Conservation (phyloP, 345 rosid genomes). For the Linum lewisii region DNA sequence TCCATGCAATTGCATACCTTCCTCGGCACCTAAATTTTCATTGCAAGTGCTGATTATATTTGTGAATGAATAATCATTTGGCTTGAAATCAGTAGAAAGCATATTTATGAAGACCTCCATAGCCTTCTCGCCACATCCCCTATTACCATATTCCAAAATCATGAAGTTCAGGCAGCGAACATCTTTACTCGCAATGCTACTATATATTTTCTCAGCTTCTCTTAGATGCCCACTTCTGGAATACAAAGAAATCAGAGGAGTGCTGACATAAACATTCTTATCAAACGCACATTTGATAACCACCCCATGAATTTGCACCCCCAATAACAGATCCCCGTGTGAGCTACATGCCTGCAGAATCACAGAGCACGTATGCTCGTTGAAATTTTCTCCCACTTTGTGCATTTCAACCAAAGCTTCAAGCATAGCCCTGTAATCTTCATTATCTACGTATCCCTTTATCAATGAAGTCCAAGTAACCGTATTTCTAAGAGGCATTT, state of each 20-base stretch:
- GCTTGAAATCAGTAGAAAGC: constrained; percentile 17
- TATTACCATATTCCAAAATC: constrained; percentile 29
- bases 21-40: constrained; percentile 18
- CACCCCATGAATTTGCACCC: constrained; percentile 26
- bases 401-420: constrained; percentile 11
- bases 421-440: constrained; percentile 14
- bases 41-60: constrained; percentile 21
- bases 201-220: constrained; percentile 20
- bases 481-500: constrained; percentile 23
- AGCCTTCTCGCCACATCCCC: constrained; percentile 17
- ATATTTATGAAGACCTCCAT: constrained; percentile 13
- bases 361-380: constrained; percentile 29
- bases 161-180: constrained; percentile 26
- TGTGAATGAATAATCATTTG: constrained; percentile 28
- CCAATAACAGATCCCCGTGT: constrained; percentile 15
- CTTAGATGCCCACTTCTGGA: constrained; percentile 12
- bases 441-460: constrained; percentile 24
- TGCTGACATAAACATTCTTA: constrained; percentile 25
- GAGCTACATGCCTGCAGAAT: constrained; percentile 25
- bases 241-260: constrained; percentile 29
- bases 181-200: constrained; percentile 16
- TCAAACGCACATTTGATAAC: constrained; percentile 25
- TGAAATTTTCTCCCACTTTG: constrained; percentile 20
- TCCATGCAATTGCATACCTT: constrained; percentile 31
- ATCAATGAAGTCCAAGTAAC: constrained; percentile 30